A percentile compares a stretch with the other conserved stretches of the same genome.
Evolutionary conservation across 2,329 filamentous ascomycete genomes (phyloP).

Genomic region (Mycocentrospora acerina): DNA sequence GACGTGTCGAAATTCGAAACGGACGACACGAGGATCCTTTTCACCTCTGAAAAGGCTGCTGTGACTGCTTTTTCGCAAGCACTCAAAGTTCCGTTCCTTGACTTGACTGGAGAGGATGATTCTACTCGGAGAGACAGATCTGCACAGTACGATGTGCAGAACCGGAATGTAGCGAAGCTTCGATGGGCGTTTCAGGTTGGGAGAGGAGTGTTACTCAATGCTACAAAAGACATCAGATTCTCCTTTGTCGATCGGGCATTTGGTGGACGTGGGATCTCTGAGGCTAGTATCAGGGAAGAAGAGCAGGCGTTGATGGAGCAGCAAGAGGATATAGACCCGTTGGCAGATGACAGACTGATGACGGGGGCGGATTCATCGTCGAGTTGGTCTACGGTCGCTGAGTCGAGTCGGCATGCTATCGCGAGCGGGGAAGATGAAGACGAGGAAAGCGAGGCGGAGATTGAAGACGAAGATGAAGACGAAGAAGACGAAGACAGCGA

Average conservation of each 20-base stretch:
- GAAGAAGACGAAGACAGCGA: constrained; percentile 30
- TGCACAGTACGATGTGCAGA: constrained; percentile 40
- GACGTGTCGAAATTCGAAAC: constrained; percentile 61
- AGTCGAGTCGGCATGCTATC: background rate
- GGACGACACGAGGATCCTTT: constrained; percentile 56
- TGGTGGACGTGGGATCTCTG: constrained; percentile 56
- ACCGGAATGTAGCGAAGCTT: constrained; percentile 45
- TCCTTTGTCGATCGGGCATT: constrained; percentile 61
- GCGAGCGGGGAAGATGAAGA: constrained; percentile 2
- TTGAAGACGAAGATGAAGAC: constrained; percentile 26
- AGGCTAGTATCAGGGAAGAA: constrained; percentile 42
- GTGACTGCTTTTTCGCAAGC: constrained; percentile 59
- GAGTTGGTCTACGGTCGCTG: constrained; percentile 5
- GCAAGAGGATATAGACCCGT: constrained; percentile 52
- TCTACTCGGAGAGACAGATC: constrained; percentile 19
- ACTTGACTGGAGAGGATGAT: constrained; percentile 47
- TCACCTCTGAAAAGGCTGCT: constrained; percentile 55
- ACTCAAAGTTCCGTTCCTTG: constrained; percentile 54
- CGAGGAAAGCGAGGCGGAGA: constrained; percentile 3
- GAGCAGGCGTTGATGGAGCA: constrained; percentile 42
- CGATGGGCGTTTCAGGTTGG: constrained; percentile 65
- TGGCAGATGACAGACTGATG: constrained; percentile 49
- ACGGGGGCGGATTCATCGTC: constrained; percentile 29
- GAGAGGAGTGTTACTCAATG: constrained; percentile 60
- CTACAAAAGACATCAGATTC: constrained; percentile 58